Evolutionary conservation across 371 early-diverging fungal species (phyloP), one percentile per base, ranked within the genome.

Genomic region (Syncephalis fuscata): DNA sequence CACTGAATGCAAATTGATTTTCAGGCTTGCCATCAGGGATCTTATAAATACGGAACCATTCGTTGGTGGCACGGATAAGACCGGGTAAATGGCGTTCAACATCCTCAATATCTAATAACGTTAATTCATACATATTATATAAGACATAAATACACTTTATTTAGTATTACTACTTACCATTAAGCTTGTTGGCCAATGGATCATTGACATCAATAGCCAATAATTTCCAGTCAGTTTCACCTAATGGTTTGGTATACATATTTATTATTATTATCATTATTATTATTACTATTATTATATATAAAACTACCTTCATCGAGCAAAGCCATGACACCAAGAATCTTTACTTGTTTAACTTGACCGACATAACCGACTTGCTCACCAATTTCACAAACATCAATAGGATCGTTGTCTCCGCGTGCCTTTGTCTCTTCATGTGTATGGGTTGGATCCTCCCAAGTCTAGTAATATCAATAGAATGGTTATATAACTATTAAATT

Each of bases 141-240:
- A 16, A 36, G 37, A 43, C 16, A 10, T 39, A n/a, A 44, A 1
- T 36, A 48, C 17, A 49, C 23, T 14, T 49, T n/a, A 46, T 11
- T 32, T 32, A 11, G 38, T 39, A 44, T 32, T 19, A 44, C 14
- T 45, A 17, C 19, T 49, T 51, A 72, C 72, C 82, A 71, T 95
- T 93, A 46, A 99, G 64, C 69, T 90, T 85, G 57, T 68, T 48
- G 20, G 95, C 95, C 50, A 88, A 65, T 10, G 90, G 91, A 69
- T 99, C 99, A 58, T 82, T 88, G 53, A 83, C 65, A 62, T 96
- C 97, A 53, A 99, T 94, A 52, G 81, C 91, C 51, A 99, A 74
- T 43, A 99, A 74, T 71, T 99, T 99, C 99, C 99, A 99, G 76
- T 99, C 99, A 40, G 98, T 96, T 72, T 99, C 99, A 49, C 92